Evolutionary conservation across 805 yeast genomes (phyloP).

Genomic region (Lachancea lanzarotensis): DNA sequence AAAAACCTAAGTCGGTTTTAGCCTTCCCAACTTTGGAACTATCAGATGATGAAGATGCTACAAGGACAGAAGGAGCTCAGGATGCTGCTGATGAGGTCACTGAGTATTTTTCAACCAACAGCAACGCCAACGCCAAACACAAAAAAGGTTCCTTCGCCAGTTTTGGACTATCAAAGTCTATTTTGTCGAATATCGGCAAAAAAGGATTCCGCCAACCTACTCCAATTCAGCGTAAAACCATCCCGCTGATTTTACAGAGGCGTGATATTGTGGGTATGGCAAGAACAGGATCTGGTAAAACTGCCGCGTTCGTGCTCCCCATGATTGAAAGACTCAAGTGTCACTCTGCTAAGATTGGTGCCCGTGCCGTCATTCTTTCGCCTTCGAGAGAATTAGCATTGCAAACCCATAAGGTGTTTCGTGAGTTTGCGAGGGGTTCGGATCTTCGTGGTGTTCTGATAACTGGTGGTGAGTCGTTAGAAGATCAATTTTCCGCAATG

Average conservation of each 20-base stretch:
- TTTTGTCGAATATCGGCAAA: constrained; percentile 61
- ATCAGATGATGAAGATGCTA: constrained; percentile 42
- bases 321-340: constrained; percentile 76
- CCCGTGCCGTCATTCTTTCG: constrained; percentile 79
- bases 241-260: constrained; percentile 79
- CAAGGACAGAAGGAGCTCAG: constrained; percentile 29
- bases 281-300: constrained; percentile 97
- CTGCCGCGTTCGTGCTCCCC: constrained; percentile 94
- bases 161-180: constrained; percentile 73
- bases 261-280: constrained; percentile 99
- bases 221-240: constrained; percentile 94
- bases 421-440: constrained; percentile 79
- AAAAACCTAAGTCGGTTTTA: constrained; percentile 3
- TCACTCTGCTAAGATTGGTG: constrained; percentile 83
- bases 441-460: constrained; percentile 73
- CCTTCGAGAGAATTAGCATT: constrained; percentile 96
- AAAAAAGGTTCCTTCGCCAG: constrained; percentile 81
- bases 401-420: constrained; percentile 83
- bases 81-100: constrained; percentile 42
- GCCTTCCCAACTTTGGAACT: constrained; percentile 47
- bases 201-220: constrained; percentile 95
- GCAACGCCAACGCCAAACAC: constrained; percentile 27
- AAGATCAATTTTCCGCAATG: constrained; percentile 91
- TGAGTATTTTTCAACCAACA: constrained; percentile 36
- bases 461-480: constrained; percentile 98